Conservation (phyloP, 306 rosid species). For the Cucurbita argyrosperma region DNA sequence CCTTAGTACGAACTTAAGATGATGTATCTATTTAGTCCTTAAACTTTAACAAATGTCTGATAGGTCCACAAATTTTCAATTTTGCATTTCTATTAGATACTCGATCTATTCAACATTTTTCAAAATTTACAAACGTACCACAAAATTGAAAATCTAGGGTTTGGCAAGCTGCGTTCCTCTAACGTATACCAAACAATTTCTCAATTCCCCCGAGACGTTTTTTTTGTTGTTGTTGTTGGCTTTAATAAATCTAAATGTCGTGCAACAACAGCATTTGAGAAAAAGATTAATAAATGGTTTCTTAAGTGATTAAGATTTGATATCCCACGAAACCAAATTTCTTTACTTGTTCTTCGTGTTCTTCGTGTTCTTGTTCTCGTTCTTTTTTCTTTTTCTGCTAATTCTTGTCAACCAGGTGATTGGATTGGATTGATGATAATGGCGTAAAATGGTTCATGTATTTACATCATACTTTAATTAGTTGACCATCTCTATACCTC, state of each 20-base stretch:
- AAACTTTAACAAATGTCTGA: no score
- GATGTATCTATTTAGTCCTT: no score
- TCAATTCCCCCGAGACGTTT: background rate
- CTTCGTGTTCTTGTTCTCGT: no score
- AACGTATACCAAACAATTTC: background rate
- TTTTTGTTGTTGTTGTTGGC: background rate
- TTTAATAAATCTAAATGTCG: background rate
- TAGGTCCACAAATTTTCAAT: no score
- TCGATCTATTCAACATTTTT: no score
- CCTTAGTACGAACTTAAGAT: no score
- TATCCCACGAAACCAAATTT: conserved; percentile 57
- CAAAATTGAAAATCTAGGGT: no score
- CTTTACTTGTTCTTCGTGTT: background rate
- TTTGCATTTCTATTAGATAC: no score
- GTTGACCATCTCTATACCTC: conserved; percentile 12
- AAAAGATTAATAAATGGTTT: conserved; percentile 16
- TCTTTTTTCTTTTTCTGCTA: background rate
- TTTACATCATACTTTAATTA: conserved; percentile 26
- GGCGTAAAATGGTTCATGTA: conserved; percentile 17
- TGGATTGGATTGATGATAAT: background rate
- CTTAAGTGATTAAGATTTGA: conserved; percentile 62
- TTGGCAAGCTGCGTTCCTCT: no score
- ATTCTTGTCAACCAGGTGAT: conserved; percentile 18
- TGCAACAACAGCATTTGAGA: background rate
- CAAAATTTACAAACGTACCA: no score